Conservation (phyloP, 768 basidiomycete genomes). For the Amylocystis lapponica region DNA sequence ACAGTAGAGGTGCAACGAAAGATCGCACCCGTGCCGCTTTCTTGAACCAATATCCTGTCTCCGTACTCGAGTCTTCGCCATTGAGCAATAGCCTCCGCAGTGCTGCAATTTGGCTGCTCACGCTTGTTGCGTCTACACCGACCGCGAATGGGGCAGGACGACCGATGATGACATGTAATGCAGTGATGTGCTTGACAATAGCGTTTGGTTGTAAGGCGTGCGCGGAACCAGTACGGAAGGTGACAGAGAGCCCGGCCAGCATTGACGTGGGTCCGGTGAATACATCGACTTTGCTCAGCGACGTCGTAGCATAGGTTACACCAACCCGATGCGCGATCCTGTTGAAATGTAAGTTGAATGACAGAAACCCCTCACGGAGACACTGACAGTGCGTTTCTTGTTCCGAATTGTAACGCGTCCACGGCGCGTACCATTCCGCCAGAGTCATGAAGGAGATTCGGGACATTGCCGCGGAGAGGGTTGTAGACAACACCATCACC, state of each 20-base stretch:
- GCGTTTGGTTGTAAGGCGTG: constrained; percentile 36
- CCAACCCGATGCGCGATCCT: constrained; percentile 59
- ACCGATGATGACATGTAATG: constrained; percentile 38
- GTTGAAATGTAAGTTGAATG: too few relatives aligned
- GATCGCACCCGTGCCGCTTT: constrained; percentile 28
- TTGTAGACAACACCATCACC: constrained; percentile 61
- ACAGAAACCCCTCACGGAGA: too few relatives aligned
- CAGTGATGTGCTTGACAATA: constrained; percentile 37
- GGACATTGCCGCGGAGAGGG: constrained; percentile 41
- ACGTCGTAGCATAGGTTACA: constrained; percentile 37
- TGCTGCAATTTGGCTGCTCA: constrained; percentile 78
- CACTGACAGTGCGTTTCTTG: constrained; percentile 66
- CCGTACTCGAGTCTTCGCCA: constrained; percentile 25
- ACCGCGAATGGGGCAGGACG: constrained; percentile 21
- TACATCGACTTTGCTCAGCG: constrained; percentile 26
- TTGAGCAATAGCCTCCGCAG: constrained; percentile 59
- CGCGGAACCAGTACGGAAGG: constrained; percentile 36
- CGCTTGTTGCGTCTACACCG: constrained; percentile 30
- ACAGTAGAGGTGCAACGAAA: constrained; percentile 5
- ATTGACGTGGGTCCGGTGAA: constrained; percentile 17
- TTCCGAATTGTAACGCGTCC: constrained; percentile 68
- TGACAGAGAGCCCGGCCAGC: constrained; percentile 34
- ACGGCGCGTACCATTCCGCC: constrained; percentile 53
- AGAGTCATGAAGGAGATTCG: constrained; percentile 47
- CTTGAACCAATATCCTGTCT: constrained; percentile 30